Percentiles rank a stretch among this genome's conserved stretches.
phyloP scores from a whole-genome alignment of 495 filamentous ascomycete genomes.

The Annulohypoxylon maeteangense region DNA sequence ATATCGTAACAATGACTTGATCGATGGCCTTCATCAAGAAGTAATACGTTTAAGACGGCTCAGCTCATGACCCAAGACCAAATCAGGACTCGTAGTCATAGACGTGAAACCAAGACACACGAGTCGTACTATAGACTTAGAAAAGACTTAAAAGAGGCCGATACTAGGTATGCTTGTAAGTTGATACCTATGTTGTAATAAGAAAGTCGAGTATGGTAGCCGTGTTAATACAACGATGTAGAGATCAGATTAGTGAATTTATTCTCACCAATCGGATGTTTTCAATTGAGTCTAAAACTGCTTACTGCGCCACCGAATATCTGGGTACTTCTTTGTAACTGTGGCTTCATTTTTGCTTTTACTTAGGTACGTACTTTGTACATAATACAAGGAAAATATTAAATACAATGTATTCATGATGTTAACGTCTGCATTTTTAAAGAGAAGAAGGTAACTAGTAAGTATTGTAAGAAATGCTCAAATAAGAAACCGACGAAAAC shows the following conservation, averaged over 20 bases:
- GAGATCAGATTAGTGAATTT: conserved; percentile 2
- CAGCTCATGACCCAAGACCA: background rate
- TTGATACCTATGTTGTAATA: conserved; percentile 1
- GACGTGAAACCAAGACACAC: background rate
- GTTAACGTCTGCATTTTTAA: too few species aligned
- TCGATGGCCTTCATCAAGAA: background rate
- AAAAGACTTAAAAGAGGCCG: background rate
- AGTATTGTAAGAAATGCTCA: background rate
- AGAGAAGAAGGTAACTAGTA: too few species aligned
- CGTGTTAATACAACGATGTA: background rate
- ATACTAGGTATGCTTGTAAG: background rate
- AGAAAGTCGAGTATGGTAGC: background rate
- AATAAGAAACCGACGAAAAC: background rate
- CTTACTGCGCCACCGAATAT: conserved; percentile 18
- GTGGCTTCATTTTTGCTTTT: conserved; percentile 11
- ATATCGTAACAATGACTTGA: background rate
- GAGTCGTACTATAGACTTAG: background rate
- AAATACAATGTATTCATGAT: too few species aligned
- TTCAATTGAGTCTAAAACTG: conserved; percentile 12
- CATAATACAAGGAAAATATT: too few species aligned
- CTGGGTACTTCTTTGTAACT: background rate
- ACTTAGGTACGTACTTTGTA: too few species aligned
- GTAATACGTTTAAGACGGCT: background rate
- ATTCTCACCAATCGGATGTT: conserved; percentile 14
- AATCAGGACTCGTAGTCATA: background rate